phyloP scores from a whole-genome alignment of 2,329 filamentous ascomycete genomes.

The Claviceps fusiformis region DNA sequence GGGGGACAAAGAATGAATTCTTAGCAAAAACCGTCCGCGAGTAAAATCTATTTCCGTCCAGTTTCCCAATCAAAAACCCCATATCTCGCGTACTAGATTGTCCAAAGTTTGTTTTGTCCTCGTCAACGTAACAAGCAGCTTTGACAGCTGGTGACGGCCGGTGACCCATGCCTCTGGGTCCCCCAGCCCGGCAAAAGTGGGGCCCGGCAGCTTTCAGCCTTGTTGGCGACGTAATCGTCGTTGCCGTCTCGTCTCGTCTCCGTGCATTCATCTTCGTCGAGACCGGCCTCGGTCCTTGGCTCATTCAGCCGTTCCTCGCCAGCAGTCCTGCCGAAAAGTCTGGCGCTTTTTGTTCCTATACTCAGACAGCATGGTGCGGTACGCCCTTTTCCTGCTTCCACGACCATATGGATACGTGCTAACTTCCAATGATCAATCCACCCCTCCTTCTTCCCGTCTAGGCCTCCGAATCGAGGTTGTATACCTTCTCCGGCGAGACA shows the following conservation, averaged over 20 bases:
- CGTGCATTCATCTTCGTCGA: background rate
- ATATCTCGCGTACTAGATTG: no score
- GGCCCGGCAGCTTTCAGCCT: background rate
- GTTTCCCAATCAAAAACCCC: no score
- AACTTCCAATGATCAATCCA: background rate
- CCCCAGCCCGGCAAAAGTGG: background rate
- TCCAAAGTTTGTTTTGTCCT: no score
- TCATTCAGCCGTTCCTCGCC: background rate
- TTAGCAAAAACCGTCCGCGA: no score
- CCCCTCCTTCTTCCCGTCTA: constrained; percentile 4
- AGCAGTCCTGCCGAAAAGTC: background rate
- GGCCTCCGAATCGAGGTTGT: constrained; percentile 72
- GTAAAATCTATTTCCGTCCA: no score
- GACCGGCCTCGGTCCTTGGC: background rate
- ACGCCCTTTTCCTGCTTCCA: background rate
- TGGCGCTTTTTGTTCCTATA: background rate
- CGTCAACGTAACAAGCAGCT: no score
- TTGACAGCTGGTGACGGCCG: no score
- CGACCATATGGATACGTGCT: background rate
- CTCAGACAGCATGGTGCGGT: background rate
- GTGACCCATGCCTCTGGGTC: no score
- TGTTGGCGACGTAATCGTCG: background rate
- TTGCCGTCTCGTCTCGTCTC: background rate
- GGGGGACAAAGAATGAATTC: no score
- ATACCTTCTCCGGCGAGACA: constrained; percentile 84